A percentile compares a stretch with the other conserved stretches of the same genome.
Evolutionary conservation across 805 yeast genomes (phyloP).

Genomic region (Groenewaldozyma tartarivorans): DNA sequence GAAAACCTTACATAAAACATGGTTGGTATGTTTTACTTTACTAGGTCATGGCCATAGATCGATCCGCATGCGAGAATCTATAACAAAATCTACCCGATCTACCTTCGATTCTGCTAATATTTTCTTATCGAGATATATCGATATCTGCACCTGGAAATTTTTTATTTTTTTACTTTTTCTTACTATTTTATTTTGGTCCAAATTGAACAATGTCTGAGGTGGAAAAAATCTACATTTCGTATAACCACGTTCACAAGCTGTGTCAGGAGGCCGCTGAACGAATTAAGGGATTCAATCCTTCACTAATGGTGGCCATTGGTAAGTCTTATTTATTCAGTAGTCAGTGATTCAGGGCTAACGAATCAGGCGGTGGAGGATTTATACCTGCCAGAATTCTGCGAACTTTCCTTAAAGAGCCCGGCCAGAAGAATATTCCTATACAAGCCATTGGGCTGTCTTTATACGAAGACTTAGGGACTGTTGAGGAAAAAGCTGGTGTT

Average conservation of each 20-base stretch:
- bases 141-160: no score
- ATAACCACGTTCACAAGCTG: slow-evolving; percentile 73
- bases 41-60: no score
- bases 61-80: no score
- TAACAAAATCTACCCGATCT: no score
- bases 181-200: no score
- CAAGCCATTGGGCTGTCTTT: slow-evolving; percentile 91
- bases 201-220: slow-evolving; percentile 16
- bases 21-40: no score
- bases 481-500: slow-evolving; percentile 54
- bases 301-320: slow-evolving; percentile 88
- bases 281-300: slow-evolving; percentile 63
- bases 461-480: slow-evolving; percentile 62
- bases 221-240: slow-evolving; percentile 49
- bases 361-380: slow-evolving; percentile 78
- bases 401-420: slow-evolving; percentile 81
- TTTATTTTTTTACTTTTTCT: no score
- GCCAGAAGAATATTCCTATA: slow-evolving; percentile 80
- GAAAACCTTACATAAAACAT: no score
- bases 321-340: slow-evolving; percentile 6
- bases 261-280: slow-evolving; percentile 59
- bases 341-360: slow-evolving; percentile 2
- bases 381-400: slow-evolving; percentile 95
- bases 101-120: no score
- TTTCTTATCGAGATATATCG: no score